Percentiles rank a stretch among this genome's conserved stretches.
Evolutionary conservation across 257 asterid genomes (phyloP).

Genomic region (Capsicum rhomboideum): DNA sequence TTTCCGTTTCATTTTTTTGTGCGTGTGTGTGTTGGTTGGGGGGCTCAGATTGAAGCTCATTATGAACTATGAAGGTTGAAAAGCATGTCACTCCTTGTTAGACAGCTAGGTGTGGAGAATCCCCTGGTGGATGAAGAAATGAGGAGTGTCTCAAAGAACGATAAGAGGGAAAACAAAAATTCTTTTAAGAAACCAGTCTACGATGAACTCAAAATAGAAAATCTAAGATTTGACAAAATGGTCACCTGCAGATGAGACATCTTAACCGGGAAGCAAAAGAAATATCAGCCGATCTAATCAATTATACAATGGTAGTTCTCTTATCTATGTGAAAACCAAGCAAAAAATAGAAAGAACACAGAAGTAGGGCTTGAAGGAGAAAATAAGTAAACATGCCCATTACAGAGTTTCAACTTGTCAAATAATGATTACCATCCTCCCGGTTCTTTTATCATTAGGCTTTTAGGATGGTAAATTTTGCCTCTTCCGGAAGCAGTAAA

Average conservation of each 20-base stretch:
- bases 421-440: not conserved
- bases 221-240: not conserved
- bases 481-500: not conserved
- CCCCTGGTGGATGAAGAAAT: not conserved
- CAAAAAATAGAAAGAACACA: not conserved
- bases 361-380: not conserved
- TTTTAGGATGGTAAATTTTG: not conserved
- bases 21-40: not conserved
- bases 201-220: not conserved
- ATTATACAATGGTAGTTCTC: not conserved
- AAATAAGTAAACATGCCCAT: not conserved
- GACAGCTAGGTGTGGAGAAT: too few species aligned
- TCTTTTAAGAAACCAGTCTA: not conserved
- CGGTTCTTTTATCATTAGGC: not conserved
- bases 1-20: not conserved
- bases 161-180: not conserved
- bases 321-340: not conserved
- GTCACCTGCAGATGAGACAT: conserved; percentile 1
- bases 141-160: not conserved
- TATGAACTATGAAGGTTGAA: too few species aligned
- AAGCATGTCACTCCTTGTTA: not conserved
- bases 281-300: not conserved
- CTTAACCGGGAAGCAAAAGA: not conserved
- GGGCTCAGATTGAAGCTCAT: not conserved
- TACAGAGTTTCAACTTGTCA: not conserved